A percentile compares a stretch with the other conserved stretches of the same genome.
phyloP scores from a whole-genome alignment of 306 rosid species.

The Ceratonia siliqua region DNA sequence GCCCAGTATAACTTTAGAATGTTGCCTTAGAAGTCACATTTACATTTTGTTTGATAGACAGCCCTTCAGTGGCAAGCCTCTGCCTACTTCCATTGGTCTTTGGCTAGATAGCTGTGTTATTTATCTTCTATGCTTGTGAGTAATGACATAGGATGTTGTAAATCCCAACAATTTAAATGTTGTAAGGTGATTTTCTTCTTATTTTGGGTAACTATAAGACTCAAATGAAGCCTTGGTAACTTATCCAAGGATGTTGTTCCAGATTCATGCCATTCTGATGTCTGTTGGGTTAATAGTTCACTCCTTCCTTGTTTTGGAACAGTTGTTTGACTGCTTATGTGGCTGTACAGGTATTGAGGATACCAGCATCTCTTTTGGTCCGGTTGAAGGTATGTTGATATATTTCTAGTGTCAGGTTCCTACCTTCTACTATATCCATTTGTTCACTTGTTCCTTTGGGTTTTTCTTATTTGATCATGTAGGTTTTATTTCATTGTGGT shows the following conservation, averaged over 20 bases:
- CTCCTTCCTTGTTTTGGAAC: constrained; percentile 11
- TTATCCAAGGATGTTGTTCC: neutral
- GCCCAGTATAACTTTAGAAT: constrained; percentile 11
- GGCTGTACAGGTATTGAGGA: constrained; percentile 79
- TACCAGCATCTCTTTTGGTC: constrained; percentile 80
- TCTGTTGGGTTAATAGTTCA: constrained; percentile 24
- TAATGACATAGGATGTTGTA: constrained; percentile 18
- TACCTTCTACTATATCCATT: constrained; percentile 29
- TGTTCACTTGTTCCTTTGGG: constrained; percentile 26
- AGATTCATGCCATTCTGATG: neutral
- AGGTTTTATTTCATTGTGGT: constrained; percentile 11
- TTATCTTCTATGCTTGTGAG: constrained; percentile 16
- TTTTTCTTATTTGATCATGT: constrained; percentile 24
- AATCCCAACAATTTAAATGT: constrained; percentile 9
- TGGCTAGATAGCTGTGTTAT: constrained; percentile 1
- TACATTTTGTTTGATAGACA: constrained; percentile 9
- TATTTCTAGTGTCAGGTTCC: constrained; percentile 15
- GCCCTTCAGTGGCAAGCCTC: constrained; percentile 6
- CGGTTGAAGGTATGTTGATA: constrained; percentile 79
- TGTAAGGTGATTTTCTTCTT: constrained; percentile 9
- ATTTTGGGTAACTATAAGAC: neutral
- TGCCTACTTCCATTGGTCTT: neutral
- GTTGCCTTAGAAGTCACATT: constrained; percentile 9
- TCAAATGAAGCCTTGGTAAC: constrained; percentile 10
- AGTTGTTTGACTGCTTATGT: constrained; percentile 37